These are phyloP conservation scores for Sutorius eximius DNA, from an alignment of 1,284 basidiomycete species.

Conservation along the genomic window DNA sequence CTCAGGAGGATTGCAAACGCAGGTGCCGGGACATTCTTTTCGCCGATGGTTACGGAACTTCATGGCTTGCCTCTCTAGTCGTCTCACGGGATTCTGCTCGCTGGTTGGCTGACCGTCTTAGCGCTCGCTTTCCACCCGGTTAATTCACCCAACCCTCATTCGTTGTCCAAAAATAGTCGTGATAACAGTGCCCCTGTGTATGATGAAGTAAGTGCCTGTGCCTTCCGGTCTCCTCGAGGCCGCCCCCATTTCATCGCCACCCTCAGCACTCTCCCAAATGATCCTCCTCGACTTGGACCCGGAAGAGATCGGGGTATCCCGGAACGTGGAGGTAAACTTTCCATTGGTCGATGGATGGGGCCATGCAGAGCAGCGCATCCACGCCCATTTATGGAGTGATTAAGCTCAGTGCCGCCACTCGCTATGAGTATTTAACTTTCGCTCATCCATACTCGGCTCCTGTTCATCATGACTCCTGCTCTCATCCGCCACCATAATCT, in stretches of 20 bases:
- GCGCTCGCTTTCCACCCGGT: neutral
- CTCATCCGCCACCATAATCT: conserved; percentile 1
- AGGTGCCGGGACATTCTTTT: neutral
- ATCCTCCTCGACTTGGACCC: conserved; percentile 16
- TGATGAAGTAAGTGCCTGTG: conserved; percentile 13
- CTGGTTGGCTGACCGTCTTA: neutral
- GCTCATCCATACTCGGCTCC: neutral
- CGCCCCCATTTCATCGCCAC: conserved; percentile 26
- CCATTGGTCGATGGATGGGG: conserved; percentile 24
- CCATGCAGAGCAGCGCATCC: conserved; percentile 20
- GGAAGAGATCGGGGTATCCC: conserved; percentile 18
- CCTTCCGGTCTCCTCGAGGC: conserved; percentile 23
- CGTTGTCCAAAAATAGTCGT: neutral
- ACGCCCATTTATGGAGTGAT: conserved; percentile 11
- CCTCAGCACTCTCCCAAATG: conserved; percentile 7
- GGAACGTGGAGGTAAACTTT: conserved; percentile 17
- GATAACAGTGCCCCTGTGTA: neutral
- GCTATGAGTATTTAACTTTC: conserved; percentile 22
- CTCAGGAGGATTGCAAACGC: neutral
- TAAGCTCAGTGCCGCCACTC: conserved; percentile 13
- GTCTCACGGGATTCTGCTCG: neutral
- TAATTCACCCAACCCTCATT: conserved; percentile 2
- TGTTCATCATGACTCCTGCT: conserved; percentile 13
- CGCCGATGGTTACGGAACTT: neutral
- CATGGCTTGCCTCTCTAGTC: neutral